These are phyloP conservation scores for Aethionema arabicum DNA, from an alignment of 345 rosid species.

Conservation along the genomic window DNA sequence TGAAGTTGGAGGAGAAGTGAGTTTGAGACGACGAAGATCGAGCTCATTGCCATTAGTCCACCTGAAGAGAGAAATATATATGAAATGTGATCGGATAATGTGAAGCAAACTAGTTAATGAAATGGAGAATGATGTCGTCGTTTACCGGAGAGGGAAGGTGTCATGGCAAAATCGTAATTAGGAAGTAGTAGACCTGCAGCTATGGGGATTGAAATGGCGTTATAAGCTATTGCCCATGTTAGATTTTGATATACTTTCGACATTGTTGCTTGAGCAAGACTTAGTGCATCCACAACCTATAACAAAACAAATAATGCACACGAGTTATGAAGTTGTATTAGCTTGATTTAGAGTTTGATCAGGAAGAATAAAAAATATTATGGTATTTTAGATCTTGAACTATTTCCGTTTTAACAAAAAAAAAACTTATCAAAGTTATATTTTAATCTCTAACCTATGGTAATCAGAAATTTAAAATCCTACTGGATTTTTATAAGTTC, in stretches of 20 bases:
- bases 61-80: slow-evolving; percentile 41
- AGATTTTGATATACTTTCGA: slow-evolving; percentile 85
- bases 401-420: too few species aligned
- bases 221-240: slow-evolving; percentile 87
- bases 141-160: slow-evolving; percentile 88
- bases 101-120: background rate
- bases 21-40: slow-evolving; percentile 81
- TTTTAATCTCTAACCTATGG: too few species aligned
- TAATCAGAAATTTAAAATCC: too few species aligned
- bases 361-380: too few species aligned
- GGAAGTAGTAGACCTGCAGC: slow-evolving; percentile 93
- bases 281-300: slow-evolving; percentile 80
- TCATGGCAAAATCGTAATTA: slow-evolving; percentile 79
- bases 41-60: slow-evolving; percentile 93
- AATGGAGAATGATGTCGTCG: background rate
- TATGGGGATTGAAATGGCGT: slow-evolving; percentile 74
- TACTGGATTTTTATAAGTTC: too few species aligned
- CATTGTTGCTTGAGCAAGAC: slow-evolving; percentile 89
- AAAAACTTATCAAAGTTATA: too few species aligned
- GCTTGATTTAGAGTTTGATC: slow-evolving; percentile 1
- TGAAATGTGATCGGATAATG: background rate
- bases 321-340: background rate
- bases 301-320: slow-evolving; percentile 9
- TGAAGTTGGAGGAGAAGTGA: slow-evolving; percentile 78
- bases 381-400: too few species aligned